Percentiles rank a stretch among this genome's conserved stretches.
Conservation (phyloP, 441 rosid species). For the Metrosideros polymorpha region DNA sequence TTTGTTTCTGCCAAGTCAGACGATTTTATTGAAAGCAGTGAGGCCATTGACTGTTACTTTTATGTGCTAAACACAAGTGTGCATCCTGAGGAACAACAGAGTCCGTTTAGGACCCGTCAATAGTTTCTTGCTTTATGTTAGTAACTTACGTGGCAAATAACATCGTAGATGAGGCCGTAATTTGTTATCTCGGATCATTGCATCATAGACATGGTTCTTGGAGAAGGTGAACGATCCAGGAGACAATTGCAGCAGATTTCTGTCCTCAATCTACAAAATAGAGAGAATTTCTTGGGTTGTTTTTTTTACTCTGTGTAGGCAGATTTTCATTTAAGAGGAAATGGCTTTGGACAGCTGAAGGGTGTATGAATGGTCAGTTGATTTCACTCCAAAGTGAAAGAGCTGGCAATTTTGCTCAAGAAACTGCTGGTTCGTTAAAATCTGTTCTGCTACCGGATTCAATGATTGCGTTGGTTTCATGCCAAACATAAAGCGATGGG, state of each 20-base stretch:
- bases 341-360: neutral
- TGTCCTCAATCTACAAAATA: neutral
- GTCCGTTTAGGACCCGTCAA: neutral
- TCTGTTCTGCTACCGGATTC: neutral
- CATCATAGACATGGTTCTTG: neutral
- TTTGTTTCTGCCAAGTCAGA: neutral
- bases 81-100: neutral
- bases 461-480: neutral
- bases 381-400: neutral
- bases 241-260: neutral
- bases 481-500: neutral
- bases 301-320: neutral
- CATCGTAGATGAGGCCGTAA: neutral
- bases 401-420: neutral
- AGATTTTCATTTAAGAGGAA: neutral
- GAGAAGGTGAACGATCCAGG: neutral
- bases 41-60: neutral
- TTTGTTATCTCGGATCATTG: neutral
- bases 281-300: neutral
- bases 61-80: constrained; percentile 5
- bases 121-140: neutral
- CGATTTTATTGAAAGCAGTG: neutral
- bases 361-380: neutral
- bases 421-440: neutral
- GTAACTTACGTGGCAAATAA: neutral